Evolutionary conservation across 371 early-diverging fungal species (phyloP).

Genomic region (Mortierella sp.): DNA sequence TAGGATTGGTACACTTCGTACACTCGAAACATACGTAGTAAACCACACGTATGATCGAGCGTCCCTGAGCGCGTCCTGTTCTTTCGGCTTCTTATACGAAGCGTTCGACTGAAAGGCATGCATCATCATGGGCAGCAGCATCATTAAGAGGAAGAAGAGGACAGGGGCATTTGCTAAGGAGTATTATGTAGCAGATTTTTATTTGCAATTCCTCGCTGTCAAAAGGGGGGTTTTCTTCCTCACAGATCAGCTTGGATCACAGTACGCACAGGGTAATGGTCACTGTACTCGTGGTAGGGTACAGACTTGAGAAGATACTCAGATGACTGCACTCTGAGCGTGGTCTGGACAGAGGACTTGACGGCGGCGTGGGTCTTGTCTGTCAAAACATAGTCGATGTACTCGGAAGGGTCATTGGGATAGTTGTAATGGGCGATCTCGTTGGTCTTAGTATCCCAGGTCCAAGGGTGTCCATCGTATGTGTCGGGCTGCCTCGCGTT

Average conservation of each 20-base stretch:
- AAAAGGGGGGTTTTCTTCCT: too few relatives aligned
- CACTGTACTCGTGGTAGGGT: constrained; percentile 43
- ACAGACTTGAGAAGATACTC: constrained; percentile 25
- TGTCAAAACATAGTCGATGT: constrained; percentile 44
- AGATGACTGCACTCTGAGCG: constrained; percentile 25
- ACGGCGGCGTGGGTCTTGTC: constrained; percentile 31
- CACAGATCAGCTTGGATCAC: constrained; percentile 23
- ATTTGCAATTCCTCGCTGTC: too few relatives aligned
- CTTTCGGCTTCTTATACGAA: too few relatives aligned
- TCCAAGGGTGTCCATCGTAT: constrained; percentile 32
- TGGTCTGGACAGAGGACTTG: constrained; percentile 22
- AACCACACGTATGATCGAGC: too few relatives aligned
- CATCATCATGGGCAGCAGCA: too few relatives aligned
- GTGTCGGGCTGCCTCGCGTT: constrained; percentile 16
- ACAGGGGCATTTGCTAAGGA: too few relatives aligned
- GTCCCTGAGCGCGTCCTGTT: too few relatives aligned
- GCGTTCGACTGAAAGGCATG: too few relatives aligned
- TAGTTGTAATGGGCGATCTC: constrained; percentile 50
- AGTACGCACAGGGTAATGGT: constrained; percentile 41
- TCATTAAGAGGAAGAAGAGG: too few relatives aligned
- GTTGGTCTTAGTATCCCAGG: constrained; percentile 40
- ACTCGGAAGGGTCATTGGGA: constrained; percentile 29
- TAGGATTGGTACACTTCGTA: too few relatives aligned
- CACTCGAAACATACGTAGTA: too few relatives aligned
- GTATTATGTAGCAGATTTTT: too few relatives aligned